These are phyloP conservation scores for Clohesyomyces aquaticus DNA, from an alignment of 495 filamentous ascomycete genomes.

Conservation along the genomic window DNA sequence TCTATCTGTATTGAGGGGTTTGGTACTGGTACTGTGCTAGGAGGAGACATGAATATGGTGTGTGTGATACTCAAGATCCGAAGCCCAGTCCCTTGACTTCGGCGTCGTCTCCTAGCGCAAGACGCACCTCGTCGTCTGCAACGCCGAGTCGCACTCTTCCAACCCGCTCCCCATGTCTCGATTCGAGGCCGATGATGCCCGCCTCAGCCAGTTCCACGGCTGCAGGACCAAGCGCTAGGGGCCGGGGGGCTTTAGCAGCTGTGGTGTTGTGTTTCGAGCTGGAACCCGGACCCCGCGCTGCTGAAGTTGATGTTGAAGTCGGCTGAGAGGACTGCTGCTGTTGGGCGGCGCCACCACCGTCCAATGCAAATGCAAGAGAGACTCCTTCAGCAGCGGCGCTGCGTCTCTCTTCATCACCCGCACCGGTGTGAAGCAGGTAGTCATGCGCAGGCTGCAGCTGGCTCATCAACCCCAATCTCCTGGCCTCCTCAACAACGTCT, in stretches of 20 bases:
- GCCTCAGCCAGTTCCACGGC: constrained; percentile 83
- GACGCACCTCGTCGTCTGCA: constrained; percentile 84
- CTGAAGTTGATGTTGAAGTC: not conserved
- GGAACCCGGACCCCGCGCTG: constrained; percentile 6
- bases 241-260: constrained; percentile 53
- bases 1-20: no score
- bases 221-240: constrained; percentile 69
- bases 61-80: constrained; percentile 27
- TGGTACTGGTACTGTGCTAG: no score
- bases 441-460: constrained; percentile 48
- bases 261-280: not conserved
- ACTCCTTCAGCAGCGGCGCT: constrained; percentile 6
- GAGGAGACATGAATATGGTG: not conserved
- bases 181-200: constrained; percentile 82
- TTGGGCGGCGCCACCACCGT: not conserved
- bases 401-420: constrained; percentile 6
- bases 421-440: constrained; percentile 38
- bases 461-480: constrained; percentile 68
- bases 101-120: constrained; percentile 84
- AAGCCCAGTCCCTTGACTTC: constrained; percentile 76
- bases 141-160: constrained; percentile 85
- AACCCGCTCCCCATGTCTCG: constrained; percentile 74
- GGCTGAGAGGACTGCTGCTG: not conserved
- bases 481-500: constrained; percentile 91
- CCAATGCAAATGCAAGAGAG: not conserved